phyloP scores from a whole-genome alignment of 2,329 filamentous ascomycete species.

The Dissoconium aciculare region DNA sequence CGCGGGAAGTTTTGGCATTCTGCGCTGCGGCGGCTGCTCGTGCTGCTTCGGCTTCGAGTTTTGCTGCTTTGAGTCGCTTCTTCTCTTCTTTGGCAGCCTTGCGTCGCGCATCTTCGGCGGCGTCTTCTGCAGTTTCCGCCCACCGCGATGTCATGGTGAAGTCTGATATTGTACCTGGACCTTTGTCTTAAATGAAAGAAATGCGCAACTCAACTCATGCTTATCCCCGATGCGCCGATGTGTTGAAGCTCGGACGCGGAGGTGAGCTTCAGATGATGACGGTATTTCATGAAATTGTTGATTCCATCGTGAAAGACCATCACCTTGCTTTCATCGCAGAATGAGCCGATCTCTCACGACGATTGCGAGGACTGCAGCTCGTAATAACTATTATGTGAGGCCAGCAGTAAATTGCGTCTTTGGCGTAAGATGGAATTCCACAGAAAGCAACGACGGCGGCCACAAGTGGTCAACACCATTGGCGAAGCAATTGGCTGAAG shows the following conservation, averaged over 20 bases:
- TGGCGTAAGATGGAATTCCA: conserved; percentile 30
- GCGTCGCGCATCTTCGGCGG: conserved; percentile 53
- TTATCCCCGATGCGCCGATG: too few species aligned
- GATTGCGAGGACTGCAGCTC: too few species aligned
- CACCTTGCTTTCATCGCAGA: too few species aligned
- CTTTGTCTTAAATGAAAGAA: not conserved
- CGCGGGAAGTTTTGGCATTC: conserved; percentile 9
- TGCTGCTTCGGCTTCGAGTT: conserved; percentile 49
- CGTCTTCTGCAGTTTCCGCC: conserved; percentile 73
- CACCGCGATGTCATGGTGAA: conserved; percentile 52
- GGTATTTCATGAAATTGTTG: too few species aligned
- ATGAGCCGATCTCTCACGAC: too few species aligned
- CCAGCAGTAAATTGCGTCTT: too few species aligned
- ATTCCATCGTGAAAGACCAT: too few species aligned
- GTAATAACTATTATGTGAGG: too few species aligned
- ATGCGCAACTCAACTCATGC: too few species aligned
- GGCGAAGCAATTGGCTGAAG: conserved; percentile 71
- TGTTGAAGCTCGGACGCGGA: conserved; percentile 4
- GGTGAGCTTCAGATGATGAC: too few species aligned
- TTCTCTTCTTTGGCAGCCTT: conserved; percentile 82
- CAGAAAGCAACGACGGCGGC: conserved; percentile 15
- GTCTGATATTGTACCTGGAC: not conserved
- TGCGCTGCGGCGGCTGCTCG: conserved; percentile 23
- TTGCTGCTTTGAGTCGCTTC: conserved; percentile 68
- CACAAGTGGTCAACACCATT: conserved; percentile 77